Evolutionary conservation across 805 yeast genomes (phyloP).

Genomic region (Pichia manshurica): DNA sequence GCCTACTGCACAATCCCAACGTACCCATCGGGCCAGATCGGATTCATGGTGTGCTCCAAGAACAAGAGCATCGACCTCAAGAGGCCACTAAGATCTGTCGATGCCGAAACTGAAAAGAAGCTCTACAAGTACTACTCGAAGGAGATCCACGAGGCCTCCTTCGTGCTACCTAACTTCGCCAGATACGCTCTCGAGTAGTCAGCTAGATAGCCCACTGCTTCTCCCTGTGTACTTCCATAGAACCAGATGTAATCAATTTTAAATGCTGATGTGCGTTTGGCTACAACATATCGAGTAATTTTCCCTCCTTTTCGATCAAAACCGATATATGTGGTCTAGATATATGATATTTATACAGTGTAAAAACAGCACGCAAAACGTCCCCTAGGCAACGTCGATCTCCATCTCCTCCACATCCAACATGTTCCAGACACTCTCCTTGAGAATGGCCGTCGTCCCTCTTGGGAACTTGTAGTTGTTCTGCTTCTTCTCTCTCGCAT

Average conservation of each 20-base stretch:
- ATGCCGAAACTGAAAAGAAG: conserved; percentile 55
- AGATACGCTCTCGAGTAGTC: conserved; percentile 30
- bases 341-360: too few species aligned
- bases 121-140: conserved; percentile 78
- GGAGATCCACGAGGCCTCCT: conserved; percentile 80
- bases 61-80: conserved; percentile 57
- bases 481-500: conserved; percentile 76
- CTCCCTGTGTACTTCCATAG: too few species aligned
- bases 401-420: conserved; percentile 67
- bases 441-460: conserved; percentile 90
- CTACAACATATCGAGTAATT: too few species aligned
- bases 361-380: too few species aligned
- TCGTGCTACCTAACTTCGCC: conserved; percentile 92
- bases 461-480: conserved; percentile 78
- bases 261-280: too few species aligned
- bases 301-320: too few species aligned
- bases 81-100: conserved; percentile 61
- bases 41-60: conserved; percentile 95
- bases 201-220: too few species aligned
- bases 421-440: conserved; percentile 56
- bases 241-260: too few species aligned
- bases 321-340: too few species aligned
- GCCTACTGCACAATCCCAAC: conserved; percentile 93
- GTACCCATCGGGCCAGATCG: conserved; percentile 95
- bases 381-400: conserved; percentile 27